Evolutionary conservation across 2,329 filamentous ascomycete species (phyloP), one percentile per base, ranked within the genome.

Genomic region (Aspergillus pseudotamarii): DNA sequence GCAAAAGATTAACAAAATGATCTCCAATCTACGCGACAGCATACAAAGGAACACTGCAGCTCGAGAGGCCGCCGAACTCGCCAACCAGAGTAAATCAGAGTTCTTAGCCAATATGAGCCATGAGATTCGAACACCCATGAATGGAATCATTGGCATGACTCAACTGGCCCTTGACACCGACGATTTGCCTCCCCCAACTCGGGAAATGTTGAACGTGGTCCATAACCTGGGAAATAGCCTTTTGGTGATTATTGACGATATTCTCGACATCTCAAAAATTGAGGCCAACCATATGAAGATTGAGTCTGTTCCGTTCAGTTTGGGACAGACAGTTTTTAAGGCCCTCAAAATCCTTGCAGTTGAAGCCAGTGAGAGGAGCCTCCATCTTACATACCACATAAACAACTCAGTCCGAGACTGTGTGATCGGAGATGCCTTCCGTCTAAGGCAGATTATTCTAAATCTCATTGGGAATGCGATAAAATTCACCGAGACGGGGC

Each of bases 101-200:
- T 99, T 99, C 83, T 83, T 99, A 64, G 95, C 95, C 64, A 99
- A 99, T 78, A 98, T 98, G 94, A 96, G 92, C 51, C 94, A 98
- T 85, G 94, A 98, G 79, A 98, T 98, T 71, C 88, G 94, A 76
- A 99, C 95, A 38, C 95, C 93, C 0, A 97, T 97, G 89, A 97
- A 97, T 81, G 94, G 94, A 71, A 97, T 97, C 75, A 97, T 97
- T 71, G 94, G 94, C 73, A 97, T 98, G 94, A 97, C 94, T 3
- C 94, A 97, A 78, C 84, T 99, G 60, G 97, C 95, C 1, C 85
- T 99, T 59, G 95, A 99, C 75, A 97, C 94, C 43, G 91, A 98
- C 75, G 91, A 98, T 75, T 84, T 99, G 62, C 97, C 94, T 54
- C 92, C 94, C 73, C 96, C 97, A 73, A 95, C 97, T 73, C 89